Evolutionary conservation across 768 basidiomycete species (phyloP), one percentile per base, ranked within the genome.

Genomic region (Amanita pallidorosea): DNA sequence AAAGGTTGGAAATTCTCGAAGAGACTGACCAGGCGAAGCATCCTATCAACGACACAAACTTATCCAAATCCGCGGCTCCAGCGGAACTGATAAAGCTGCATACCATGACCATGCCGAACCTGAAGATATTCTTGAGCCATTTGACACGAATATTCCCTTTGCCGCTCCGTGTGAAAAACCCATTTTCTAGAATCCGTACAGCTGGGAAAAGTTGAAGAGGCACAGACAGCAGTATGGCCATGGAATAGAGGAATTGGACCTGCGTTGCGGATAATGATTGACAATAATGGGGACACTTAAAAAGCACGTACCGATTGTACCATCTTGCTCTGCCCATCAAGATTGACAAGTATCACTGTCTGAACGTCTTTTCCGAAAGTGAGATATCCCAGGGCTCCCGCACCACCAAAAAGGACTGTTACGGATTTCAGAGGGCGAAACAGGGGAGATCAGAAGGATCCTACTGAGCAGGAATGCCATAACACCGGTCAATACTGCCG

Each of bases 201-300:
- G 95, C 96, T 0, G 96, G 96, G 89, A 98, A 97, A 51, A 97
- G 83, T 66, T 98, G 94, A 1, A 98, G 79, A 1, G 95, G 93
- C 7, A 88, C 85, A 12, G 93, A 96, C 38, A 92, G 77, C 55
- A 90, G 69, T 67, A 98, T 98, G 11, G 94, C 96, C 33, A 92
- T 67, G n/a, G 90, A 85, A 68, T 96, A 92, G 27, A 92, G 63
- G 64, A 90, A 83, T 70, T 90, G 88, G 8, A 87, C 81, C 82
- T 85, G 47, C 4, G 37, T 31, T 11, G 34, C 29, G 37, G 34
- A 3, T 46, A 31, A 11, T 18, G 45, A 18, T 51, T 37, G 33
- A 49, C 31, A 18, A 47, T 7, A 22, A 20, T 23, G 9, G n/a
- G 12, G 8, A 23, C 37, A 44, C 11, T 18, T 63, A 58, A 62